Percentiles rank a stretch among this genome's conserved stretches.
Evolutionary conservation across 2,329 filamentous ascomycete genomes (phyloP).

Genomic region (Arthroderma sp.): DNA sequence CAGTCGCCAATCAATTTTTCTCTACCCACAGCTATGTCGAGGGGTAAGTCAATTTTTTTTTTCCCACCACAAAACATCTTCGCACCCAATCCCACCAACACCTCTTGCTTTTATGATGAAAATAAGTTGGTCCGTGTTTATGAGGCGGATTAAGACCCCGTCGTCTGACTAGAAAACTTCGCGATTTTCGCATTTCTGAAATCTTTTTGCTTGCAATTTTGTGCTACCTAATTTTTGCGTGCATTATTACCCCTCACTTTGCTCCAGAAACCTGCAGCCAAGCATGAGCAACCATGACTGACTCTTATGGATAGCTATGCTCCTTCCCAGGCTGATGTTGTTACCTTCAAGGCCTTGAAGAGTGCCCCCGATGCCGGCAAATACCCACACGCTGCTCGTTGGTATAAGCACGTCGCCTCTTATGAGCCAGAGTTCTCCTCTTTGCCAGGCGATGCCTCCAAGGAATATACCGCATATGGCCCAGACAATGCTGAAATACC

Average conservation of each 20-base stretch:
- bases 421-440: slow-evolving; percentile 87
- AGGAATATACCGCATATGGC: slow-evolving; percentile 80
- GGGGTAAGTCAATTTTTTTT: slow-evolving; percentile 48
- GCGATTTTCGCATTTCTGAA: slow-evolving; percentile 61
- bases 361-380: slow-evolving; percentile 64
- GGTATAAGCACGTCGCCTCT: slow-evolving; percentile 97
- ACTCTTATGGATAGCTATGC: slow-evolving; percentile 34
- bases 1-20: slow-evolving; percentile 32
- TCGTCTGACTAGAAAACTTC: slow-evolving; percentile 63
- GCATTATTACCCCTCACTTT: slow-evolving; percentile 10
- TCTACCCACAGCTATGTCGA: slow-evolving; percentile 63
- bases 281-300: slow-evolving; percentile 1
- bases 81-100: slow-evolving; percentile 10
- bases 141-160: slow-evolving; percentile 88
- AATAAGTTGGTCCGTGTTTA: slow-evolving; percentile 88
- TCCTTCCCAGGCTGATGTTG: slow-evolving; percentile 90
- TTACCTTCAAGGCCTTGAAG: slow-evolving; percentile 80
- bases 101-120: slow-evolving; percentile 51
- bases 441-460: slow-evolving; percentile 80
- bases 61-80: slow-evolving; percentile 9
- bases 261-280: slow-evolving; percentile 2
- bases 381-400: slow-evolving; percentile 87
- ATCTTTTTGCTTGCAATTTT: neutral
- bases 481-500: slow-evolving; percentile 67
- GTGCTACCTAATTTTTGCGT: slow-evolving; percentile 9